phyloP scores from a whole-genome alignment of 352 stramenopile species.

The Globisporangium cylindrosporum region DNA sequence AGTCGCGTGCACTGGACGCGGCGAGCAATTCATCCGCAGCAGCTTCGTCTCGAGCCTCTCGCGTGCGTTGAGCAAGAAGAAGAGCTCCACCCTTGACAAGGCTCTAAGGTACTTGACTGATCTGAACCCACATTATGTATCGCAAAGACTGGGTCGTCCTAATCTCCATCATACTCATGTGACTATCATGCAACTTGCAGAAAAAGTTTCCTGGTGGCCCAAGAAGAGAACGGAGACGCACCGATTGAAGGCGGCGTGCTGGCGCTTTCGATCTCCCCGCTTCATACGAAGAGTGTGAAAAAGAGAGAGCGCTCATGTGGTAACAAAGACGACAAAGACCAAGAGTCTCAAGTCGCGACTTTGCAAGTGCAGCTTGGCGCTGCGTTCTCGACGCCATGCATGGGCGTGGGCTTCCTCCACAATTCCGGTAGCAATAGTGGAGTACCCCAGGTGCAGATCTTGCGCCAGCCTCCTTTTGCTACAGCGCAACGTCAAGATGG shows the following conservation, averaged over 20 bases:
- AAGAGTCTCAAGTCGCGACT: background rate
- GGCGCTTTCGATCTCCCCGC: constrained; percentile 24
- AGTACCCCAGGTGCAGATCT: constrained; percentile 41
- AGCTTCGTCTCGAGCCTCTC: constrained; percentile 35
- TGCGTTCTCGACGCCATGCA: constrained; percentile 65
- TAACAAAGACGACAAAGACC: background rate
- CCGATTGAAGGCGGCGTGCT: constrained; percentile 56
- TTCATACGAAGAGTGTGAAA: background rate
- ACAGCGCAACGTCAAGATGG: background rate
- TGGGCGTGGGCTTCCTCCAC: constrained; percentile 57
- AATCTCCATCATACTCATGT: background rate
- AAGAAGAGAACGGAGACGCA: constrained; percentile 31
- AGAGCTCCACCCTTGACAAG: constrained; percentile 21
- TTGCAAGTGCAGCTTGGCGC: constrained; percentile 41
- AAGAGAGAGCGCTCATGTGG: background rate
- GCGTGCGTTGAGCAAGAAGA: constrained; percentile 18
- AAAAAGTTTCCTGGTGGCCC: constrained; percentile 31
- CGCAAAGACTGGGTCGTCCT: background rate
- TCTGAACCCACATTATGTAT: background rate
- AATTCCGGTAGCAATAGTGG: constrained; percentile 12
- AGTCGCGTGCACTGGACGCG: constrained; percentile 54
- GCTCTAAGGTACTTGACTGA: constrained; percentile 14
- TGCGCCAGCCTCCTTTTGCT: constrained; percentile 29
- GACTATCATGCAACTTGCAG: background rate
- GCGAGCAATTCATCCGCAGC: constrained; percentile 68